Percentiles rank a stretch among this genome's conserved stretches.
phyloP scores from a whole-genome alignment of 169 alveolate genomes.

The Plasmodium gonderi region DNA sequence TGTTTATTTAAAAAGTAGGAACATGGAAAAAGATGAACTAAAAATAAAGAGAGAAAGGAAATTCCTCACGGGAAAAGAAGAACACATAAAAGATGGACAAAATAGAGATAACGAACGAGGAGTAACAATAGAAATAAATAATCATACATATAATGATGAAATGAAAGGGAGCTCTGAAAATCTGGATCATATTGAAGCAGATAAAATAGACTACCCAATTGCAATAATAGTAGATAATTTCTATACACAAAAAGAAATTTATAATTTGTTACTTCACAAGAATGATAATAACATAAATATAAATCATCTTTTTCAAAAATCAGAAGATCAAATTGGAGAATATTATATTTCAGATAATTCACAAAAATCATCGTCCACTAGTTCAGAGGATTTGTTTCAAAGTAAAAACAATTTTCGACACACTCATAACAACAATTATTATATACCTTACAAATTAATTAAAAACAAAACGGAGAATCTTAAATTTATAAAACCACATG shows the following conservation, averaged over 20 bases:
- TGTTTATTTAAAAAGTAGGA: not conserved
- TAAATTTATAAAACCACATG: slow-evolving; percentile 49
- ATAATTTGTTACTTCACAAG: slow-evolving; percentile 34
- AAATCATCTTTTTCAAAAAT: not conserved
- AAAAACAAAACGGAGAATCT: slow-evolving; percentile 35
- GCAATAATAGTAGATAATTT: slow-evolving; percentile 62
- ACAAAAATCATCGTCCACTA: not conserved
- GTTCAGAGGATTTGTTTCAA: not conserved
- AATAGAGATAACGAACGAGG: too few species aligned
- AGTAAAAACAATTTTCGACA: not conserved
- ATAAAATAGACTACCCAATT: slow-evolving; percentile 55
- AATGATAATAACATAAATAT: not conserved
- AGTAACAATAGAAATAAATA: not conserved
- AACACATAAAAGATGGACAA: not conserved
- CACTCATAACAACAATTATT: not conserved
- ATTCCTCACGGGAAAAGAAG: not conserved
- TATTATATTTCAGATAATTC: slow-evolving; percentile 23
- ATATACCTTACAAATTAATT: slow-evolving; percentile 23
- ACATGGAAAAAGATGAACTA: not conserved
- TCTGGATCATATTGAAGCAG: not conserved
- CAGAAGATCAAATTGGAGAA: slow-evolving; percentile 9
- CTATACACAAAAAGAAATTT: slow-evolving; percentile 67
- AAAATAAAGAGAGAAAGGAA: not conserved
- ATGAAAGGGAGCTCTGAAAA: not conserved
- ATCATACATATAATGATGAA: not conserved